Evolutionary conservation across 106 monocot genomes (phyloP).

Genomic region (Acorus gramineus): DNA sequence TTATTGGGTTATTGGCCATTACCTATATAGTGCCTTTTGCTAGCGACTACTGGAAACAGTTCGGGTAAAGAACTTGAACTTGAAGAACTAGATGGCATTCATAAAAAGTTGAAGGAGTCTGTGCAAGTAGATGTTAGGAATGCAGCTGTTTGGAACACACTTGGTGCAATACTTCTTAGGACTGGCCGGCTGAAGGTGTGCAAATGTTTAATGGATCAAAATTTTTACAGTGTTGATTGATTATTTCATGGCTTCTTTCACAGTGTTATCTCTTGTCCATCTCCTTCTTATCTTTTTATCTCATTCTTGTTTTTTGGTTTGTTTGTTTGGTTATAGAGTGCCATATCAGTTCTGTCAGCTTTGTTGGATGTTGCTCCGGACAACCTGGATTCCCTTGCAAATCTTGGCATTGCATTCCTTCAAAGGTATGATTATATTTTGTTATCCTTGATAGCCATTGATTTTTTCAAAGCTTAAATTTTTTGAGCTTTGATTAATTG

Average conservation of each 20-base stretch:
- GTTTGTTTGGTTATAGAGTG: constrained; percentile 48
- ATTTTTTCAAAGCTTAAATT: neutral
- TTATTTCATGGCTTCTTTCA: neutral
- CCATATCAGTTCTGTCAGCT: constrained; percentile 74
- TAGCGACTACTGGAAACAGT: constrained; percentile 40
- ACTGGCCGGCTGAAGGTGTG: constrained; percentile 66
- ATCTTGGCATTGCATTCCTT: constrained; percentile 87
- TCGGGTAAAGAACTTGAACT: constrained; percentile 74
- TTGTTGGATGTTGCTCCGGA: constrained; percentile 61
- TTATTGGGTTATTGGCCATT: neutral
- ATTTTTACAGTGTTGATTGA: too few relatives aligned
- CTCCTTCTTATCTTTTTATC: neutral
- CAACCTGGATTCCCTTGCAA: constrained; percentile 82
- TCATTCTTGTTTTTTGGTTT: neutral
- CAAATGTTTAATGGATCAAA: neutral
- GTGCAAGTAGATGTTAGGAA: constrained; percentile 68
- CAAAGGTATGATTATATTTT: constrained; percentile 42
- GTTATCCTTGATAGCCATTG: neutral
- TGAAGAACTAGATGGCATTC: constrained; percentile 68
- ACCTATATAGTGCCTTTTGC: constrained; percentile 64
- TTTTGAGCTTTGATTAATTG: neutral
- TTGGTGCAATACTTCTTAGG: constrained; percentile 82
- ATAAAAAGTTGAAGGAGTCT: constrained; percentile 58
- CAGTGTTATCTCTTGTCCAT: neutral
- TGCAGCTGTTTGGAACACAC: constrained; percentile 89